These are phyloP conservation scores for Paecilomyces sp. DNA, from an alignment of 2,329 filamentous ascomycete species.

Conservation along the genomic window DNA sequence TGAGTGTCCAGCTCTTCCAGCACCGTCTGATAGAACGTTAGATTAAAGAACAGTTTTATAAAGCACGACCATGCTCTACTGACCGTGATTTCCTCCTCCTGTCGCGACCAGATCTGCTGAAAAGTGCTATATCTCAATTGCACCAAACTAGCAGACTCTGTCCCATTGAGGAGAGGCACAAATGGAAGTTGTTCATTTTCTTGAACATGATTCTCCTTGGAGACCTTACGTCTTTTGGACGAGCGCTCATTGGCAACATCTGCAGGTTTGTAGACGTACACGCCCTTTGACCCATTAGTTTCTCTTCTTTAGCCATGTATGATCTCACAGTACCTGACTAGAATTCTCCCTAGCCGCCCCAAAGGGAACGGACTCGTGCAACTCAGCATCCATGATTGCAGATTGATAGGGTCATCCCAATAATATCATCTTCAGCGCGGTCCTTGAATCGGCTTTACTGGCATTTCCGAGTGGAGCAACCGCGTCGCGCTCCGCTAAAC, in stretches of 20 bases:
- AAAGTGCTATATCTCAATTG: slow-evolving; percentile 30
- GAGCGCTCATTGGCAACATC: slow-evolving; percentile 36
- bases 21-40: slow-evolving; percentile 20
- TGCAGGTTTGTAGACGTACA: slow-evolving; percentile 55
- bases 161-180: slow-evolving; percentile 31
- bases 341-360: not conserved
- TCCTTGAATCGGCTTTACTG: not conserved
- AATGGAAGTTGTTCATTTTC: slow-evolving; percentile 19
- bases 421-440: not conserved
- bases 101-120: slow-evolving; percentile 30
- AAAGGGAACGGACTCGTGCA: not conserved
- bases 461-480: not conserved
- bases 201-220: slow-evolving; percentile 23
- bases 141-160: slow-evolving; percentile 25
- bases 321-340: not conserved
- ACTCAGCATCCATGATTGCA: not conserved
- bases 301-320: not conserved
- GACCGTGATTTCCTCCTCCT: slow-evolving; percentile 34
- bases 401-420: not conserved
- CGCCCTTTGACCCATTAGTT: slow-evolving; percentile 40
- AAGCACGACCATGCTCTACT: slow-evolving; percentile 2
- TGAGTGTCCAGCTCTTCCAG: slow-evolving; percentile 32
- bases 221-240: slow-evolving; percentile 52
- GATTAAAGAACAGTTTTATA: not conserved
- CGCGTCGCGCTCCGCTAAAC: not conserved